phyloP scores from a whole-genome alignment of 805 yeast genomes.

The Saccharomycopsis vini region DNA sequence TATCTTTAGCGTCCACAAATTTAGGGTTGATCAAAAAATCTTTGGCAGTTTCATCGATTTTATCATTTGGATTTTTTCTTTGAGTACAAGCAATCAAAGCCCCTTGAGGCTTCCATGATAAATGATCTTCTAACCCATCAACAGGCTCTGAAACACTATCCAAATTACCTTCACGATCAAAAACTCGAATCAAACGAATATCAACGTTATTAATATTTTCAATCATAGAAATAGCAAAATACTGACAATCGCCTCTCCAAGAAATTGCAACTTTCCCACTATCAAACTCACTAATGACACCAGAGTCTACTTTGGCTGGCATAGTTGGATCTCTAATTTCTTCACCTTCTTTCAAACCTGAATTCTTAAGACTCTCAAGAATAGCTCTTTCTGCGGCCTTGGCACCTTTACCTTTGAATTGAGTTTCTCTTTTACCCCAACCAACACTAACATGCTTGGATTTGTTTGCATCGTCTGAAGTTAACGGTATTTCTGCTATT shows the following conservation, averaged over 20 bases:
- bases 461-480: constrained; percentile 51
- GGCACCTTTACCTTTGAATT: constrained; percentile 90
- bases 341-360: constrained; percentile 60
- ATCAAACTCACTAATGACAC: constrained; percentile 53
- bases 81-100: constrained; percentile 77
- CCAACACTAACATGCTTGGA: constrained; percentile 92
- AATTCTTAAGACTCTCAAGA: constrained; percentile 34
- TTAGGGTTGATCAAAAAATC: constrained; percentile 20
- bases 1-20: constrained; percentile 41
- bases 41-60: constrained; percentile 10
- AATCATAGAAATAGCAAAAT: constrained; percentile 55
- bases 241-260: constrained; percentile 96
- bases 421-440: constrained; percentile 97
- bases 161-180: constrained; percentile 65
- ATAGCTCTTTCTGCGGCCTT: constrained; percentile 63
- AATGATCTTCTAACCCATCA: constrained; percentile 62
- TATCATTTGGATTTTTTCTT: constrained; percentile 31
- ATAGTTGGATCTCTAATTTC: constrained; percentile 85
- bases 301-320: constrained; percentile 60
- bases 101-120: constrained; percentile 91
- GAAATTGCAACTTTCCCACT: constrained; percentile 42
- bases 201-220: constrained; percentile 41
- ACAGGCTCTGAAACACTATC: constrained; percentile 86
- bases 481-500: constrained; percentile 52
- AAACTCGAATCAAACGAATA: constrained; percentile 78